Evolutionary conservation across 345 rosid species (phyloP), one percentile per base, ranked within the genome.

Genomic region (Acer yangbiense): DNA sequence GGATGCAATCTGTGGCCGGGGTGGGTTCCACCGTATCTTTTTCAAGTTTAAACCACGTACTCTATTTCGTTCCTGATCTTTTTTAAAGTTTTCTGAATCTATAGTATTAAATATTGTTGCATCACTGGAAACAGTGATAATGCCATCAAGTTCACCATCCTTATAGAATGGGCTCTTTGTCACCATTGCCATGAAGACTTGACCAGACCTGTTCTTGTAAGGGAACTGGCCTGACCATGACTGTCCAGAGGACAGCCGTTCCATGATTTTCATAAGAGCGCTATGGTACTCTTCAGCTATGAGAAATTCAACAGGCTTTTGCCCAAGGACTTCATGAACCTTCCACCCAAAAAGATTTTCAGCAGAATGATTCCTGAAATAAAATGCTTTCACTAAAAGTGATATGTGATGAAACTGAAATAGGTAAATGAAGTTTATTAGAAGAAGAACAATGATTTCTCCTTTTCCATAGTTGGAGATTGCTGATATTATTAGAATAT

Each of bases 211-310:
- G 84, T 86, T 90, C 90, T 77, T 92, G 65, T 89, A 84, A 39
- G 97, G 99, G 72, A 95, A 92, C 88, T 82, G 98, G 72, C 97
- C 98, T 20, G 94, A 89, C 99, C 98, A 93, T 52, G 91, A 82
- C 65, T 85, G 83, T 18, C 95, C 94, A 69, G 76, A 82, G 67
- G 68, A 74, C 78, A 95, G 79, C 23, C 74, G 81, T 16, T 85
- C 85, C 81, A 85, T 69, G 61, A 93, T 88, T 76, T 78, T 67
- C 63, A 74, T 82, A 2, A 87, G 80, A 76, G 83, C 84, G 18
- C 70, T 70, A 50, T 68, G 74, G 72, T 90, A 71, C 69, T 91
- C 96, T 68, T 89, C 90, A 55, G 90, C 80, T 76, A 93, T 87
- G 25, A 95, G 90, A 63, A 93, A 80, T 68, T 85, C 86, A 44